These are phyloP conservation scores for Fusarium multiceps DNA, from an alignment of 2,329 filamentous ascomycete species.

Conservation along the genomic window DNA sequence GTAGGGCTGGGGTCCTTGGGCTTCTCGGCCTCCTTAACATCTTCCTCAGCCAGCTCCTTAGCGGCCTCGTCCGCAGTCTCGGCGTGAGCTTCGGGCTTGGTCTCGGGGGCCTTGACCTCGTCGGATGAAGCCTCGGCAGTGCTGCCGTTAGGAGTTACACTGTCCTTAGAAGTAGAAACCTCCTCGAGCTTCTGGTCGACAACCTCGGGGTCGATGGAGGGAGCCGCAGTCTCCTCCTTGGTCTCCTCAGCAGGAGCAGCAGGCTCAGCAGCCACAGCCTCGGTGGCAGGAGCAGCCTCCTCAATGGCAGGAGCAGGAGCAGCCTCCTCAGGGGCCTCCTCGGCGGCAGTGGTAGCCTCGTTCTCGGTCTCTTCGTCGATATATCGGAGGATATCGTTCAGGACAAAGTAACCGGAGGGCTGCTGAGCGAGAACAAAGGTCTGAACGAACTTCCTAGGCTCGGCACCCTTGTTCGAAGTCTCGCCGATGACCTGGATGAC, in stretches of 20 bases:
- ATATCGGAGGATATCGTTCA: constrained; percentile 98
- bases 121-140: constrained; percentile 51
- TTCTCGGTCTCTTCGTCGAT: constrained; percentile 87
- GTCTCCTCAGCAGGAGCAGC: constrained; percentile 48
- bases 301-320: constrained; percentile 41
- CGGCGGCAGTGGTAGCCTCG: constrained; percentile 58
- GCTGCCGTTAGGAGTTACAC: constrained; percentile 49
- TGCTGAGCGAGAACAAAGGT: constrained; percentile 97
- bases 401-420: constrained; percentile 95
- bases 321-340: constrained; percentile 51
- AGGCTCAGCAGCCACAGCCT: constrained; percentile 53
- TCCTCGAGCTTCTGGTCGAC: constrained; percentile 84
- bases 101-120: constrained; percentile 54
- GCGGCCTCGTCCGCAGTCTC: constrained; percentile 62
- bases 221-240: constrained; percentile 44
- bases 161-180: constrained; percentile 55
- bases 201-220: constrained; percentile 59
- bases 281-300: constrained; percentile 48
- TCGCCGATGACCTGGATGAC: constrained; percentile 98
- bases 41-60: constrained; percentile 66
- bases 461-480: constrained; percentile 91
- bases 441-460: constrained; percentile 96
- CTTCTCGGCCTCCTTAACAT: constrained; percentile 69
- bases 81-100: constrained; percentile 50
- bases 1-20: constrained; percentile 72